Conservation (phyloP, 1,284 basidiomycete species). For the Rhodofomes roseus region DNA sequence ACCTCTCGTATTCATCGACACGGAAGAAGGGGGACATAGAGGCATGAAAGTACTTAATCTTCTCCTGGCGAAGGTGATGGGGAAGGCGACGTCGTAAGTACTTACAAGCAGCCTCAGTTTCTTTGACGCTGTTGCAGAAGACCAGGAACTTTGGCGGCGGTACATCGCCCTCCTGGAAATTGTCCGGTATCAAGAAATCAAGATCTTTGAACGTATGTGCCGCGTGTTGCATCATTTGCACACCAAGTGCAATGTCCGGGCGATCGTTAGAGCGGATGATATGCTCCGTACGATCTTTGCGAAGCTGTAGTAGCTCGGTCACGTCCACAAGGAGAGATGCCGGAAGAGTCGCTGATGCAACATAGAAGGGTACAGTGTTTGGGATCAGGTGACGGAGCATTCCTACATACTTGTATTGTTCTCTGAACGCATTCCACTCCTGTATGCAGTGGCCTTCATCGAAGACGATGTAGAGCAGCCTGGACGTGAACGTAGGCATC, state of each 20-base stretch:
- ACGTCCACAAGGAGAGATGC: slow-evolving; percentile 18
- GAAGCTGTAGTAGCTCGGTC: slow-evolving; percentile 7
- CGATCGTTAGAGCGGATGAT: slow-evolving; percentile 23
- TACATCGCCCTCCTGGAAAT: slow-evolving; percentile 7
- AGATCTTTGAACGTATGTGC: slow-evolving; percentile 23
- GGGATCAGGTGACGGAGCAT: slow-evolving; percentile 26
- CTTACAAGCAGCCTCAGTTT: slow-evolving; percentile 10
- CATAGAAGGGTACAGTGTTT: slow-evolving; percentile 26
- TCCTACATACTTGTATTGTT: slow-evolving; percentile 27
- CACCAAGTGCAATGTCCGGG: slow-evolving; percentile 27
- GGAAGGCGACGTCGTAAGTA: no score
- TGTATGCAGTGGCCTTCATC: slow-evolving; percentile 38
- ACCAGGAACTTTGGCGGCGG: slow-evolving; percentile 26
- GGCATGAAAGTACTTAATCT: slow-evolving; percentile 19
- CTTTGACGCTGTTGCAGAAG: slow-evolving; percentile 27
- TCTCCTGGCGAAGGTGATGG: slow-evolving; percentile 8
- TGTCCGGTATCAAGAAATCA: slow-evolving; percentile 21
- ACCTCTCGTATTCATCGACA: slow-evolving; percentile 11
- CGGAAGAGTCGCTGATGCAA: slow-evolving; percentile 34
- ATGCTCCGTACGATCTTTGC: not conserved
- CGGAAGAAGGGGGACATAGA: slow-evolving; percentile 14
- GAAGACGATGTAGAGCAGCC: slow-evolving; percentile 27
- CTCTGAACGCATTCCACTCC: slow-evolving; percentile 32
- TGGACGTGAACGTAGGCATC: slow-evolving; percentile 19
- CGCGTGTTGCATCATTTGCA: slow-evolving; percentile 22